Percentiles rank a stretch among this genome's conserved stretches.
Conservation (phyloP, 352 stramenopile genomes). For the Phytophthora sp. region DNA sequence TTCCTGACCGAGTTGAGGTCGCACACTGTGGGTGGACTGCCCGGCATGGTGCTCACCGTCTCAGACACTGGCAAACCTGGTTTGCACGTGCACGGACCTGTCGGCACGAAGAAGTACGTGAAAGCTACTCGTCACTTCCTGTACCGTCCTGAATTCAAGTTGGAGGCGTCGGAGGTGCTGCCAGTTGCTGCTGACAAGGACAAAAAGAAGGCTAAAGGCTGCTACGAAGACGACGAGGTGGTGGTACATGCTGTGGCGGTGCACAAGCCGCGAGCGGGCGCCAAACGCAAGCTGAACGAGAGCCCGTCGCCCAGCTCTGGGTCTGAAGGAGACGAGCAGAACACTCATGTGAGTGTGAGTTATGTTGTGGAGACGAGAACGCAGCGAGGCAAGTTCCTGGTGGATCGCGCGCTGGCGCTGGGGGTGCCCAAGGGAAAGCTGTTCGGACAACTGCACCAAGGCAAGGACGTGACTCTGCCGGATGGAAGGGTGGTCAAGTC, state of each 20-base stretch:
- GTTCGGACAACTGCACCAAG: constrained; percentile 81
- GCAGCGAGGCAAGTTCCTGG: constrained; percentile 81
- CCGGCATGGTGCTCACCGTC: constrained; percentile 89
- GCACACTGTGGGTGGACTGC: constrained; percentile 83
- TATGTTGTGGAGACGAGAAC: constrained; percentile 80
- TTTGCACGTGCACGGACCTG: constrained; percentile 75
- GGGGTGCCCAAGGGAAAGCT: constrained; percentile 80
- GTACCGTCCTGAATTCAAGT: constrained; percentile 61
- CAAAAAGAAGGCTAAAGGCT: constrained; percentile 16
- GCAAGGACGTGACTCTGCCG: constrained; percentile 74
- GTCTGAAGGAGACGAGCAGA: constrained; percentile 3
- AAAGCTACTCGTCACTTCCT: constrained; percentile 88
- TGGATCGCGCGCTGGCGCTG: constrained; percentile 68
- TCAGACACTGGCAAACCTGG: constrained; percentile 85
- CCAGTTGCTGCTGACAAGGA: background rate
- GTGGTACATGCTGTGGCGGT: constrained; percentile 52
- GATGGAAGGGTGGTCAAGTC: constrained; percentile 71
- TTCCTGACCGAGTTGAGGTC: constrained; percentile 86
- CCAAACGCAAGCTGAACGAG: constrained; percentile 68
- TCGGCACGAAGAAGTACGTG: constrained; percentile 70
- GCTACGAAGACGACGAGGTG: constrained; percentile 68
- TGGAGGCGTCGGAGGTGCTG: constrained; percentile 49
- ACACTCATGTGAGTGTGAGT: constrained; percentile 55
- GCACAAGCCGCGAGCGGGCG: constrained; percentile 32
- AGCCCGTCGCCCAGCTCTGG: constrained; percentile 9